Base-by-base conservation (phyloP, 441 rosid species). In the Gossypium trilobum region DNA sequence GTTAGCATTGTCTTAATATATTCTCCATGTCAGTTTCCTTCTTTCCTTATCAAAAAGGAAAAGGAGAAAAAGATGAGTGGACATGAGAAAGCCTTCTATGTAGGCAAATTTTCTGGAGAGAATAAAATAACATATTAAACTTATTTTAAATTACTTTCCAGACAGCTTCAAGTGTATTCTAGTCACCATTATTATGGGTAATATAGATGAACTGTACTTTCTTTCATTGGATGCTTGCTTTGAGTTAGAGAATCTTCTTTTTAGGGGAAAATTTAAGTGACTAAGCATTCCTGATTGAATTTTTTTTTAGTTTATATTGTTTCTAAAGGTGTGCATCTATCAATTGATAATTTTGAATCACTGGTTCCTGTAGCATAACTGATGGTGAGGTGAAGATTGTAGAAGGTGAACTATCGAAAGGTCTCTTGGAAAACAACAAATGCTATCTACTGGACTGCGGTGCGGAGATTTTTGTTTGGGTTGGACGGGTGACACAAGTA, bases 401-500 rank as follows among this genome's bases (percentile, higher is more conserved):
- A 58, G 98, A 90, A 71, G 95, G 97, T 27, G 97, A 96, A 74
- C 82, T 91, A 70, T 90, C 98, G 31, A 93, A 93, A 77, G 81
- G 88, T 31, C 70, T 87, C 85, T 79, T 96, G 85, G 97, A 93
- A 77, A 96, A 96, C 83, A 91, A 85, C 75, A 88, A 85, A 78
- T 93, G 97, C 78, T 91, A 90, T 81, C 77, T 96, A 71, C 80
- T 91, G 78, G 97, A 93, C 77, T 86, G 96, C 82, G 99, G 98
- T 56, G 79, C 85, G 70, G 98, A 90, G 86, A 70, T 96, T 55
- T 93, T 90, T 84, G 75, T 96, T 68, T 96, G 99, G 99, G 89
- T 91, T 87, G 98, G 99, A 63, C 94, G 98, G 69, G 85, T 85
- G 76, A 96, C 99, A 68, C 97, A 87, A 80, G 89, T 96, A 81